Evolutionary conservation across 768 basidiomycete species (phyloP).

Genomic region (Amanita polypyramis): DNA sequence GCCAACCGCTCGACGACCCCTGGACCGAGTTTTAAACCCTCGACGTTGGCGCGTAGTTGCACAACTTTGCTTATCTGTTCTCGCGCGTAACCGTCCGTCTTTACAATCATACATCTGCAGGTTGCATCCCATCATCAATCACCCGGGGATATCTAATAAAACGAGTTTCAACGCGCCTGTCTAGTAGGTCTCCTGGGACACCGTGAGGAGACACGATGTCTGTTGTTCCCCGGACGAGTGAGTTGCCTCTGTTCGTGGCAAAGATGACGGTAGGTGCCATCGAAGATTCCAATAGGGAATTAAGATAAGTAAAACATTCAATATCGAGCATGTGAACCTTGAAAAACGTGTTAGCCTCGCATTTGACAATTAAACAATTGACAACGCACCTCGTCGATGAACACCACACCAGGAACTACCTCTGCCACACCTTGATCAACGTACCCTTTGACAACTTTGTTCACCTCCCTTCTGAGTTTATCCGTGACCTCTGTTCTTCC

Average conservation of each 20-base stretch:
- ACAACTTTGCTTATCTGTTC: constrained; percentile 85
- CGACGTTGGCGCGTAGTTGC: constrained; percentile 76
- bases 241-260: constrained; percentile 91
- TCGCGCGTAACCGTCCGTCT: constrained; percentile 73
- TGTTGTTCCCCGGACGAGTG: constrained; percentile 85
- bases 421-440: constrained; percentile 98
- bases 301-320: constrained; percentile 98
- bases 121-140: constrained; percentile 6
- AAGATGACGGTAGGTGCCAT: constrained; percentile 98
- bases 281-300: constrained; percentile 87
- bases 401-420: constrained; percentile 94
- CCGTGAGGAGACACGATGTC: constrained; percentile 92
- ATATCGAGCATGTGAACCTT: constrained; percentile 99
- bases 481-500: constrained; percentile 96
- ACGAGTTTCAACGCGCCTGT: constrained; percentile 45
- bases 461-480: constrained; percentile 89
- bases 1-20: constrained; percentile 78
- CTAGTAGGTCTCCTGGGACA: constrained; percentile 86
- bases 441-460: constrained; percentile 94
- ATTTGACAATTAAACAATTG: background rate
- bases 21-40: constrained; percentile 66
- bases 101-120: constrained; percentile 84
- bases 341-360: background rate
- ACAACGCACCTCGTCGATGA: constrained; percentile 86
- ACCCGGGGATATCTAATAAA: constrained; percentile 3